Percentiles rank a stretch among this genome's conserved stretches.
phyloP scores from a whole-genome alignment of 2,329 filamentous ascomycete species.

The Hawksworthiomyces lignivorus region DNA sequence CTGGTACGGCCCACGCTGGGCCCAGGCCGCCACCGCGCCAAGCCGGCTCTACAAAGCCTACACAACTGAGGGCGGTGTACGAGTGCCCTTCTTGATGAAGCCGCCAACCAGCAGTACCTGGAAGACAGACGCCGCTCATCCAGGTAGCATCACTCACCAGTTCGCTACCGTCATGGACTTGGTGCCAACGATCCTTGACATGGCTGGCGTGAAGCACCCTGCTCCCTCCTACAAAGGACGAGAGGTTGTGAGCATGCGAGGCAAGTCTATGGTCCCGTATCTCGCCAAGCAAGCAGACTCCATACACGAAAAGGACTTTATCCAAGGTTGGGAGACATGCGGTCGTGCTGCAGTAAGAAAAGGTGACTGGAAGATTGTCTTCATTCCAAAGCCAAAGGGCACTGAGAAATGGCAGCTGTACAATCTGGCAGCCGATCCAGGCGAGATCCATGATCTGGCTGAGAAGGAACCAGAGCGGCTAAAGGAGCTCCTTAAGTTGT shows the following conservation, averaged over 20 bases:
- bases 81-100: constrained; percentile 40
- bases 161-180: constrained; percentile 48
- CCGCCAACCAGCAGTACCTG: constrained; percentile 2
- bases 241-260: constrained; percentile 26
- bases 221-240: constrained; percentile 37
- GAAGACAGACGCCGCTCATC: constrained; percentile 10
- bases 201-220: constrained; percentile 42
- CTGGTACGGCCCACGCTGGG: constrained; percentile 52
- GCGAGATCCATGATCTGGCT: constrained; percentile 33
- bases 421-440: constrained; percentile 35
- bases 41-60: constrained; percentile 25
- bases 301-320: constrained; percentile 28
- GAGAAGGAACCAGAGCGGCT: constrained; percentile 24
- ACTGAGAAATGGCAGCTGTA: constrained; percentile 43
- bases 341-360: constrained; percentile 26
- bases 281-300: constrained; percentile 19
- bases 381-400: constrained; percentile 40
- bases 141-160: constrained; percentile 32
- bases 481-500: constrained; percentile 24
- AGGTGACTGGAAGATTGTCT: constrained; percentile 33
- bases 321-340: constrained; percentile 30
- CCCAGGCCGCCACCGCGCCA: constrained; percentile 26
- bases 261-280: constrained; percentile 16
- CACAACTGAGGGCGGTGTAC: constrained; percentile 41
- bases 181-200: constrained; percentile 39